Evolutionary conservation across 495 filamentous ascomycete genomes (phyloP), one percentile per base, ranked within the genome.

Genomic region (Daldinia caldariorum): DNA sequence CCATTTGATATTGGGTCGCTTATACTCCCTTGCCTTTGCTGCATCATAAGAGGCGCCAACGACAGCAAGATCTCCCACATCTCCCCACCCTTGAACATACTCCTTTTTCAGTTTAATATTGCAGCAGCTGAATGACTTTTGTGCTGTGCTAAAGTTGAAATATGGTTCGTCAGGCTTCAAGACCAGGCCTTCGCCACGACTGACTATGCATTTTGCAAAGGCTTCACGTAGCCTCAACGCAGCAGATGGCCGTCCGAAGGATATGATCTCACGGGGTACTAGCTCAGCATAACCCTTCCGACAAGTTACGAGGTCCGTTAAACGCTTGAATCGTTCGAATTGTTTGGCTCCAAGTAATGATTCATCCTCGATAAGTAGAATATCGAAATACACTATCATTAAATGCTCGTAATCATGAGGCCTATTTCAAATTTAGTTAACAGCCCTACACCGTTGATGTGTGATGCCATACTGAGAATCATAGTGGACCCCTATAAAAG

Each of bases 101-200:
- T 96, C 93, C 69, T 94, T 96, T 76, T 97, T 97, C 31, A 97
- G 74, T 78, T 97, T 97, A 72, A 97, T 91, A 78, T 88, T 90
- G 29, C 84, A 83, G 56, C 82, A 83, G 37, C 69, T 80, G 37
- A 78, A 83, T 47, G 53, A 64, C 43, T 74, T 69, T 65, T 69
- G 61, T 16, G 70, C 64, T 12, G 77, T 67, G 34, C 76, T 70
- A 4, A 90, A 86, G 49, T 86, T 78, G 57, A 97, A 90, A 70
- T 96, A 97, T 0, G 92, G 87, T 22, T 90, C 87, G 59, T 93
- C 89, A n/a, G 89, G 89, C 76, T 97, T 97, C 53, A 97, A 75
- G 1, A 96, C 87, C 39, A 91, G 83, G 0, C 93, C 93, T 81
- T 97, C 93, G 75, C 87, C 88, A 14, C 88, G 80, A 14, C 83